Percentiles rank a stretch among this genome's conserved stretches.
phyloP scores from a whole-genome alignment of 306 rosid species.

The Begonia peltatifolia region DNA sequence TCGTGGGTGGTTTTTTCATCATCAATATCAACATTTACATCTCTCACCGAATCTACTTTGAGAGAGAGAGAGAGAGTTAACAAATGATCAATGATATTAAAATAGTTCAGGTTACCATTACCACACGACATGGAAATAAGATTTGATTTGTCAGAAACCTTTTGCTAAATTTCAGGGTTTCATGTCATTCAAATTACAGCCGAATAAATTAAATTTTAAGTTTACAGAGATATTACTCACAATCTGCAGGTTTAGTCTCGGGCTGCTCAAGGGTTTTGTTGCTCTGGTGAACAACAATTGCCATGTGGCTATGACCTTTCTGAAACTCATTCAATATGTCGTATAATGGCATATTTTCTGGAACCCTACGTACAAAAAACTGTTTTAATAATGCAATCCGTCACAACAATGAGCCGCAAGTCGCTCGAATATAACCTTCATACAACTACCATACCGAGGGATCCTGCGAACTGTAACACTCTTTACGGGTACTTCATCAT shows the following conservation, averaged over 20 bases:
- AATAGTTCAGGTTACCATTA: too few relatives aligned
- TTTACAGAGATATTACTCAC: background rate
- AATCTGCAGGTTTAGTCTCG: background rate
- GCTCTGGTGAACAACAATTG: constrained; percentile 43
- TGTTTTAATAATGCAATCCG: too few relatives aligned
- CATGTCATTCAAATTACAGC: too few relatives aligned
- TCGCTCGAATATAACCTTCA: constrained; percentile 4
- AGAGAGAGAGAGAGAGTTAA: background rate
- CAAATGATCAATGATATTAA: too few relatives aligned
- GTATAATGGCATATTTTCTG: constrained; percentile 66
- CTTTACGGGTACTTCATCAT: constrained; percentile 67
- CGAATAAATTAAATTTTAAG: too few relatives aligned
- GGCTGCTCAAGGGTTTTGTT: constrained; percentile 24
- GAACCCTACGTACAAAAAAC: constrained; percentile 31
- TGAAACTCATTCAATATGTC: constrained; percentile 94
- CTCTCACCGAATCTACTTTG: constrained; percentile 28
- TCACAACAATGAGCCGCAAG: too few relatives aligned
- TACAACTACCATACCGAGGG: constrained; percentile 47
- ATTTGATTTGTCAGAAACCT: too few relatives aligned
- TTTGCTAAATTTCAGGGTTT: background rate
- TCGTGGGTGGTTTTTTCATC: constrained; percentile 41
- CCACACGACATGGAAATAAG: too few relatives aligned
- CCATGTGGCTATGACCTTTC: constrained; percentile 98
- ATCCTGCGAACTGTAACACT: constrained; percentile 79
- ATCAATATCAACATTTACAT: constrained; percentile 57